Base-by-base conservation (phyloP, 257 asterid species). In the Cruciata laevipes region DNA sequence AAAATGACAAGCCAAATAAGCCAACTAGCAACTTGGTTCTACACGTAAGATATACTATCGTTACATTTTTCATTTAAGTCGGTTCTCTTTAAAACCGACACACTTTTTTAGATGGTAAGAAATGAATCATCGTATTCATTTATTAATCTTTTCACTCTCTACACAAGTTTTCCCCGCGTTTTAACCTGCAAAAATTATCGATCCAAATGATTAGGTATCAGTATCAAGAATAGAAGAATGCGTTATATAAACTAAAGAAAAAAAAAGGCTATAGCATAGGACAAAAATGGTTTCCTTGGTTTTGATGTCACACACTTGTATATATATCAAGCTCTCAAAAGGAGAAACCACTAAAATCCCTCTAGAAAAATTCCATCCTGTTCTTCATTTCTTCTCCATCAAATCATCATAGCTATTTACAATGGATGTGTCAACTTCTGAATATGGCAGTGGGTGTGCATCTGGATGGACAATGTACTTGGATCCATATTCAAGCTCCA, bases 391-490 rank as follows among this genome's bases (percentile, higher is more conserved):
- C 40, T 61, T 75, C 72, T 72, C 44, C 75, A 59, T 42, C 49
- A 47, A 17, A 47, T 47, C 55, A 47, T 16, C 55, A 14, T 47
- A 42, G 55, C 16, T 47, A 42, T 42, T 16, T 40, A 63, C 42
- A 56, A 90, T 91, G 96, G 85, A 87, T 57, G 25, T 73, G 69
- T 83, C 98, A 68, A 81, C 79, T 69, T 83, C 95, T 31, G 94
- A 87, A 38, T 87, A 81, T 73, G 82, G 88, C 38, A 89, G 95
- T 59, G 96, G 96, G 0, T 86, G 95, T 70, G 97, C 88, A 75
- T 92, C 98, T 0, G 98, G 98, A 3, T 92, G 98, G 98, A 92
- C 98, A 27, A 83, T 25, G 75, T 92, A 92, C 62, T 83, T 92
- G 58, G 95, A 92, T 79, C 91, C 90, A 31, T 55, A 62, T 33